Base-by-base conservation (phyloP, 148 eudicot species). In the Diospyros lotus region DNA sequence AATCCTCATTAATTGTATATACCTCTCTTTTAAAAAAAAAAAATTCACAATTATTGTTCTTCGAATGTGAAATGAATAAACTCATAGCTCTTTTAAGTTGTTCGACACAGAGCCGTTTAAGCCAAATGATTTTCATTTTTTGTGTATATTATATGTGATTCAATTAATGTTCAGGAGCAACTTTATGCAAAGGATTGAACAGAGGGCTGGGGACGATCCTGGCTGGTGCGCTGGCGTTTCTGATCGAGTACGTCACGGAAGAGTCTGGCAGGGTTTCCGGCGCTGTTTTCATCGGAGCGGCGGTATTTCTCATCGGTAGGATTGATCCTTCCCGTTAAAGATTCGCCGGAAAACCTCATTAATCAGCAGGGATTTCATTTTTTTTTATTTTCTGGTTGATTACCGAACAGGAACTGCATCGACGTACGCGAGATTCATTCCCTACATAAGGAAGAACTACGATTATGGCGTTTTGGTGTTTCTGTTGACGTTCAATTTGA, bases 391-490 rank as follows among this genome's bases (percentile, higher is more conserved):
- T 58, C 11, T 3, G 15, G 39, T 63, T 28, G 4, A 72, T 4
- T 48, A 48, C 41, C 72, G 69, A 28, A 67, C 83, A 94, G 98
- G 98, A 52, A 61, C 89, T 9, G 79, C 76, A 58, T 86, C 93
- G 0, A 89, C 98, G 45, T 94, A 89, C 83, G 80, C 86, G 52
- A 84, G 98, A 75, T 94, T 94, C 81, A 68, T 91, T n/a, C 98
- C 98, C 1, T 84, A 87, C 76, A 91, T 94, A 76, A 94, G 89
- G 92, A 88, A 86, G 71, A 88, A 91, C 64, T 94, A 87, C 69
- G 98, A 94, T 55, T 91, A 94, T 64, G 98, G 97, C 1, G 91
- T 90, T 5, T 84, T 91, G 83, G 90, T 91, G 67, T 94, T 94
- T 80, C 80, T 94, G 61, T 64, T 94, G 84, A 94, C 98, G 15